Base-by-base conservation (phyloP, 2,329 filamentous ascomycete genomes). In the Exophiala calicioides region DNA sequence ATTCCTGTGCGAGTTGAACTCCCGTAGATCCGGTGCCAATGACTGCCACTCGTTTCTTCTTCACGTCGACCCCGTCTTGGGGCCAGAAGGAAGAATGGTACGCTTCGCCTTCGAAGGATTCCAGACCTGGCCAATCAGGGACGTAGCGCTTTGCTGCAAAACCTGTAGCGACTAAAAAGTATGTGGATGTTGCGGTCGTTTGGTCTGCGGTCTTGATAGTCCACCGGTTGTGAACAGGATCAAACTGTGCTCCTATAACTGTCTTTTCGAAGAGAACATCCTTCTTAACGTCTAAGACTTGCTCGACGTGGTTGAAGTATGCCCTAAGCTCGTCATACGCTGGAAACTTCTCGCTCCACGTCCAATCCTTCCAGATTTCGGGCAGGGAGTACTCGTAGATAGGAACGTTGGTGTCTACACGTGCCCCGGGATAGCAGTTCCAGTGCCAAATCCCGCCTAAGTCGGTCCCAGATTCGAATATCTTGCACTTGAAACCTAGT, bases 361-460 rank as follows among this genome's bases (percentile, higher is more conserved):
- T 66, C 67, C 70, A 80, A 33, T 68, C 65, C 18, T 68, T 63
- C 59, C 65, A 75, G 3, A 73, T 62, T 23, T 72, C 68, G 0
- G 76, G 76, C 58, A 72, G 74, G 1, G 70, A 75, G 43, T 76
- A 74, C 53, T 81, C 70, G 49, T 81, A 81, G 42, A 73, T 67
- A 0, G 77, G 76, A 2, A 76, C 68, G 42, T 77, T 71, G 0
- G 72, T 76, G 62, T 83, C 80, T 2, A 80, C 76, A 0, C 68
- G 63, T 1, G 76, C 72, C 0, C 77, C 78, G 0, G 76, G 78
- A 70, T 96, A 97, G 68, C 94, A 90, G 65, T 87, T 86, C 74
- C 71, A 80, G 32, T 71, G 63, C 79, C 80, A 82, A 0, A 57
- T 52, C 12, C 56, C 55, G 27, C 67, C 67, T 40, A 68, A 63